These are phyloP conservation scores for Globisporangium parvum DNA, from an alignment of 352 stramenopile genomes.

Conservation along the genomic window DNA sequence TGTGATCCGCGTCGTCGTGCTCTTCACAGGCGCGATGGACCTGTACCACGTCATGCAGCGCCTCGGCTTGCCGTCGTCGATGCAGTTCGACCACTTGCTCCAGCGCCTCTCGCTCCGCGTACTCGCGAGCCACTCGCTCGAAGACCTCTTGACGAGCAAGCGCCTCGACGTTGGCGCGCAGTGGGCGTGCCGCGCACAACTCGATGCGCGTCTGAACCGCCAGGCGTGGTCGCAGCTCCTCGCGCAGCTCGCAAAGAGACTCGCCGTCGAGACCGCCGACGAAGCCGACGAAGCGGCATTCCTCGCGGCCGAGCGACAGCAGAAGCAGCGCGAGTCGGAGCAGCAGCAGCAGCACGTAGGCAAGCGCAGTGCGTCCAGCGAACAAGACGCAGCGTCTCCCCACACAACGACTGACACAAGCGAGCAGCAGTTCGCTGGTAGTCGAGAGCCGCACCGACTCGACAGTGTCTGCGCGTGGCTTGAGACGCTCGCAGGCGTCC, in stretches of 20 bases:
- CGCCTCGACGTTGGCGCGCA: slow-evolving; percentile 40
- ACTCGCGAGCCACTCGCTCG: slow-evolving; percentile 19
- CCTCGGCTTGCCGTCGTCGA: slow-evolving; percentile 16
- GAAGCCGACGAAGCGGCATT: slow-evolving; percentile 30
- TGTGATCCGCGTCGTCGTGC: slow-evolving; percentile 58
- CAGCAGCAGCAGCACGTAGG: slow-evolving; percentile 7
- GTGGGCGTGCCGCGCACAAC: slow-evolving; percentile 41
- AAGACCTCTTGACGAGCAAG: slow-evolving; percentile 61
- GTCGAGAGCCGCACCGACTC: background rate
- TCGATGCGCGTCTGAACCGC: slow-evolving; percentile 51
- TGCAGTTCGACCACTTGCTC: slow-evolving; percentile 17
- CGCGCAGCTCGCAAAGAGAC: slow-evolving; percentile 33
- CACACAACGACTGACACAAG: background rate
- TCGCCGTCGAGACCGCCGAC: slow-evolving; percentile 25
- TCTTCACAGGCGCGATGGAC: slow-evolving; percentile 18
- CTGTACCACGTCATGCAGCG: slow-evolving; percentile 22
- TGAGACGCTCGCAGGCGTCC: slow-evolving; percentile 13
- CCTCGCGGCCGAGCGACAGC: slow-evolving; percentile 20
- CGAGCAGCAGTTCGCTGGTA: background rate
- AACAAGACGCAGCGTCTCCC: no score
- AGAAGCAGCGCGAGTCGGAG: slow-evolving; percentile 10
- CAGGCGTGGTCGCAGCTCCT: slow-evolving; percentile 50
- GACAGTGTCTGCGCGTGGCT: slow-evolving; percentile 11
- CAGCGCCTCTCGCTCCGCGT: slow-evolving; percentile 7
- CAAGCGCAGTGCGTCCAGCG: background rate